Evolutionary conservation across 805 yeast species (phyloP).

Genomic region (Lipomyces anomalus): DNA sequence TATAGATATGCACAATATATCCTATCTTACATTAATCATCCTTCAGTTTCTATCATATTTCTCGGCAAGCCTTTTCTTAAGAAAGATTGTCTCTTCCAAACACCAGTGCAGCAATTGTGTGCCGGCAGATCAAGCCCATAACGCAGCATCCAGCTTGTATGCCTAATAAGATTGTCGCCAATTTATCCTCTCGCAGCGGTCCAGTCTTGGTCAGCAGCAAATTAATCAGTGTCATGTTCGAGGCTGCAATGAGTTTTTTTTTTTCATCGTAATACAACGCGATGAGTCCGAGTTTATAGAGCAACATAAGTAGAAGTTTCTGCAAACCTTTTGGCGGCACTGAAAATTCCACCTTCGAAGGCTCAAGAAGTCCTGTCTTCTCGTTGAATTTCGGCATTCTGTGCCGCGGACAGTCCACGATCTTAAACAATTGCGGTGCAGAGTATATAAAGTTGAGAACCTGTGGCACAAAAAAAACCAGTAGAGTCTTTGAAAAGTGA

Average conservation of each 20-base stretch:
- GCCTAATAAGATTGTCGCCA: slow-evolving; percentile 55
- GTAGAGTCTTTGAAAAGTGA: slow-evolving; percentile 88
- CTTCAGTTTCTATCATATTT: no score
- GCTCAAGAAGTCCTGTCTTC: slow-evolving; percentile 65
- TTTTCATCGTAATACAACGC: slow-evolving; percentile 36
- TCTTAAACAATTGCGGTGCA: slow-evolving; percentile 79
- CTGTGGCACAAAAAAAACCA: slow-evolving; percentile 84
- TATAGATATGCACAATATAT: not conserved
- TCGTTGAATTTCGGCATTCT: slow-evolving; percentile 74
- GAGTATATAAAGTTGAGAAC: slow-evolving; percentile 85
- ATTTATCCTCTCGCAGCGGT: slow-evolving; percentile 75
- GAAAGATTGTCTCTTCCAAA: slow-evolving; percentile 76
- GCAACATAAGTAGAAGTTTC: slow-evolving; percentile 36
- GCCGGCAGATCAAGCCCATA: slow-evolving; percentile 74
- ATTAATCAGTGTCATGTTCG: slow-evolving; percentile 86
- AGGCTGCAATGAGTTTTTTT: slow-evolving; percentile 41
- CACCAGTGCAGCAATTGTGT: slow-evolving; percentile 74
- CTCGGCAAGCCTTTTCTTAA: no score
- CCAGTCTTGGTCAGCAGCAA: slow-evolving; percentile 80
- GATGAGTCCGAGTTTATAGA: slow-evolving; percentile 50
- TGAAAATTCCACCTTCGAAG: slow-evolving; percentile 45
- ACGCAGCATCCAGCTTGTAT: slow-evolving; percentile 42
- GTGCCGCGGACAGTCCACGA: slow-evolving; percentile 94
- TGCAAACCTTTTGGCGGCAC: slow-evolving; percentile 25
- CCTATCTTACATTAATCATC: no score